Base-by-base conservation (phyloP, 306 rosid genomes). In the Erythrophleum fordii region DNA sequence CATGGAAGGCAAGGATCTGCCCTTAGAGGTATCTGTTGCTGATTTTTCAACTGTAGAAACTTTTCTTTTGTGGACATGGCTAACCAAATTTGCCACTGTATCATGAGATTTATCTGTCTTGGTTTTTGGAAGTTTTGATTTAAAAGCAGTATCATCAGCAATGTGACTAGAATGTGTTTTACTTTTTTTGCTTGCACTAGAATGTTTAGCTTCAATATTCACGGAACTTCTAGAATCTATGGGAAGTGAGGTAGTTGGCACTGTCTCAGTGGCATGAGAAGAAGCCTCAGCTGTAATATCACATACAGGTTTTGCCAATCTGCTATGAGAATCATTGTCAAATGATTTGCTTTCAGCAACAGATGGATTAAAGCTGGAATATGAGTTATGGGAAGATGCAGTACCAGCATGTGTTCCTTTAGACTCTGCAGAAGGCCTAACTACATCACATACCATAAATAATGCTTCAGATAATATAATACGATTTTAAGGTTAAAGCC, bases 51-150 rank as follows among this genome's bases (percentile, higher is more conserved):
- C 66, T 12, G 51, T 66, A 71, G 82, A 13, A 79, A 66, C 77
- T 78, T 75, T 90, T 82, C 83, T 79, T 52, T 82, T 77, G 78
- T 22, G 85, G 77, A 86, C 90, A 71, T 79, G 90, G 84, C 80
- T 70, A 81, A 83, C 78, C 14, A 35, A 42, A 85, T 28, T 71
- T 61, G 72, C 79, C 22, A 78, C 81, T 52, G 26, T 82, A 72
- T 85, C 86, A 45, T 80, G 86, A 56, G 83, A 79, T 83, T 78
- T 60, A n/a, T 59, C 82, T 11, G 79, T 83, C 87, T 81, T 85
- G 37, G 74, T 67, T 82, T 85, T 80, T 41, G 83, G 70, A 41
- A 58, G 41, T 59, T 85, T 84, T 62, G 89, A 77, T 66, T 80
- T 84, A 58, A 64, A 42, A 28, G 82, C 84, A 78, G 78, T 51